A percentile compares a stretch with the other conserved stretches of the same genome.
Conservation (phyloP, 139 green algal species). For the Chlorella vulgaris region DNA sequence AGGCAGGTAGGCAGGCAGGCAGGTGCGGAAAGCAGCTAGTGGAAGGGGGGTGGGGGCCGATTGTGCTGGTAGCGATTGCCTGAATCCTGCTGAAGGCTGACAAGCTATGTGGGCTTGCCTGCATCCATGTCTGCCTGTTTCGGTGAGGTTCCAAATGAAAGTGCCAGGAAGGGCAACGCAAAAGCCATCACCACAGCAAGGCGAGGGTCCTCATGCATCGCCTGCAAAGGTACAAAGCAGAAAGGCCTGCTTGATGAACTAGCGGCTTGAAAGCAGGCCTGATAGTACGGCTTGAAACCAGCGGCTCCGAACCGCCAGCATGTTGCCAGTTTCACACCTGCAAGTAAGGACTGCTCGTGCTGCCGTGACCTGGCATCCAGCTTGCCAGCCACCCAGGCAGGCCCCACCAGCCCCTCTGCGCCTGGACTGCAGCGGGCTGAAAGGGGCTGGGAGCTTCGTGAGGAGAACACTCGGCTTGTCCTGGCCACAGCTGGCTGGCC, state of each 20-base stretch:
- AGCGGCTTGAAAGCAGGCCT: too few species aligned
- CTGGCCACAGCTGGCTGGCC: neutral
- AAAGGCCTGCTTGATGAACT: too few species aligned
- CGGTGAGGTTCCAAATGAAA: constrained; percentile 40
- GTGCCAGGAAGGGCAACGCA: constrained; percentile 39
- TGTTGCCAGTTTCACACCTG: neutral
- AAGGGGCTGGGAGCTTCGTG: neutral
- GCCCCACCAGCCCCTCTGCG: neutral
- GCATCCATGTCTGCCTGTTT: constrained; percentile 5
- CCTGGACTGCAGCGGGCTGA: neutral
- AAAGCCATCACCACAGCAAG: constrained; percentile 44
- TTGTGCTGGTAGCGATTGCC: too few species aligned
- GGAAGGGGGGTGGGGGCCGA: too few species aligned
- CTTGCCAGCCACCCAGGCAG: neutral
- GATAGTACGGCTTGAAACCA: neutral
- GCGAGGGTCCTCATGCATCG: constrained; percentile 10
- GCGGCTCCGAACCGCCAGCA: neutral
- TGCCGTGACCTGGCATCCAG: neutral
- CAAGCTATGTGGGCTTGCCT: too few species aligned
- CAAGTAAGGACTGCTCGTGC: neutral
- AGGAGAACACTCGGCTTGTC: neutral
- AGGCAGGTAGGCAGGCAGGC: too few species aligned
- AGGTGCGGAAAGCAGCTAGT: too few species aligned
- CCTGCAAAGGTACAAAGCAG: neutral
- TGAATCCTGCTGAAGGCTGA: too few species aligned